Evolutionary conservation across 768 basidiomycete species (phyloP), one percentile per base, ranked within the genome.

Genomic region (Podaxis rugospora): DNA sequence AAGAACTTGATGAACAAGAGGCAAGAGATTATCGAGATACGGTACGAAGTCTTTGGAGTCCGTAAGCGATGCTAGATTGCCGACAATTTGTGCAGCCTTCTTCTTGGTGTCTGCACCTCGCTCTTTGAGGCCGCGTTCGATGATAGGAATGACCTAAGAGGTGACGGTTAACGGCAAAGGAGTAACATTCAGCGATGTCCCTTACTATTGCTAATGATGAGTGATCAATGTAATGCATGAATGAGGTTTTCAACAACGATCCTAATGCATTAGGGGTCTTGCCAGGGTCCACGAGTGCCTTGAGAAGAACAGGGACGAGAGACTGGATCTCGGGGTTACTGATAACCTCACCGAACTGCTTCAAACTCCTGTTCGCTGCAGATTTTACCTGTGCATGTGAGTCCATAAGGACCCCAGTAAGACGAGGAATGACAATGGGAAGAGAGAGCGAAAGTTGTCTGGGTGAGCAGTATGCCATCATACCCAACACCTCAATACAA

Each of bases 381-480:
- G 84, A 75, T 63, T 93, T 86, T 32, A 99, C 97, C 80, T 98
- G 96, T 13, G 94, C 88, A 77, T 98, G 97, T 4, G 97, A 95
- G 72, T 99, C 97, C 57, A 95, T 98, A 59, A 99, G 79, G 52
- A 97, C 95, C 4, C 88, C 91, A 18, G 95, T 97, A 25, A 99
- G 77, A n/a, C 90, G 87, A 5, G 97, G 97, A 57, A 99, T 95
- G 72, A 98, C 93, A 54, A 98, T 92, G 5, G 96, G 96, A 2
- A 99, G 80, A 0, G 96, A 98, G 18, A 94, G 79, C 0, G 97
- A 97, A 14, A 98, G 83, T 72, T 99, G 97, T 40, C 87, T 85
- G 1, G 96, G 97, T 7, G 97, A 94, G 71, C 95, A 96, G 74
- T 96, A 98, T 0, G 97, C 97, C 95, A 98, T 98, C 83, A 95